Percentiles rank a stretch among this genome's conserved stretches.
Evolutionary conservation across 805 yeast genomes (phyloP).

Genomic region (Barnettozyma sp.): DNA sequence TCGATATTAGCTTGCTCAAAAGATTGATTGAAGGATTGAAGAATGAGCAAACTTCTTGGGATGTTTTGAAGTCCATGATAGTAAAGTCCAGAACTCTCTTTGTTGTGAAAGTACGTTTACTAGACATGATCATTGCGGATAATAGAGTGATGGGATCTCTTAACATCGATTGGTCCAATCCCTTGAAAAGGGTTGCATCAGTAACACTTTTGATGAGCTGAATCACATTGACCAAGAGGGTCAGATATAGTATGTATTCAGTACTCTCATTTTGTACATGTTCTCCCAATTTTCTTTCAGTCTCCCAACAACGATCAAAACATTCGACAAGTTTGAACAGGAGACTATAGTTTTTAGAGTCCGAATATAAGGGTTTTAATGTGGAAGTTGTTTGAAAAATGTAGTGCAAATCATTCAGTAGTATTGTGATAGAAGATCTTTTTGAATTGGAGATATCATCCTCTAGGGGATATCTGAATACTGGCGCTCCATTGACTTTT

Average conservation of each 20-base stretch:
- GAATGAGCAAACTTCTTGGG: slow-evolving; percentile 46
- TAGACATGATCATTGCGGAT: neutral
- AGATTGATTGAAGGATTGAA: slow-evolving; percentile 55
- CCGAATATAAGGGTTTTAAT: slow-evolving; percentile 27
- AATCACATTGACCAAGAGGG: slow-evolving; percentile 38
- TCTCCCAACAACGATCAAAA: slow-evolving; percentile 52
- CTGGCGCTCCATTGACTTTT: slow-evolving; percentile 29
- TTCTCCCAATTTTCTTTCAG: slow-evolving; percentile 55
- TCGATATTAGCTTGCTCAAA: slow-evolving; percentile 30
- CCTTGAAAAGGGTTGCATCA: slow-evolving; percentile 3
- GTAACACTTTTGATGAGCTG: slow-evolving; percentile 35
- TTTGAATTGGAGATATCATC: slow-evolving; percentile 13
- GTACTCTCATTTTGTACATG: slow-evolving; percentile 57
- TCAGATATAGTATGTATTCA: slow-evolving; percentile 44
- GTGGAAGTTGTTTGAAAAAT: slow-evolving; percentile 26
- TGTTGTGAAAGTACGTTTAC: neutral
- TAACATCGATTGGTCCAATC: neutral
- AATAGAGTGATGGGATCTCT: neutral
- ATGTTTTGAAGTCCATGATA: slow-evolving; percentile 12
- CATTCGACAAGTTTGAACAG: slow-evolving; percentile 41
- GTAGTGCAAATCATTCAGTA: slow-evolving; percentile 14
- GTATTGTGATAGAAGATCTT: slow-evolving; percentile 10
- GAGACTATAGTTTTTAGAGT: slow-evolving; percentile 32
- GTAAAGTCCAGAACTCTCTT: slow-evolving; percentile 1
- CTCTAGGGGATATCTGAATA: slow-evolving; percentile 7